Conservation (phyloP, 2,329 filamentous ascomycete genomes). For the Trichoderma oligosporum region DNA sequence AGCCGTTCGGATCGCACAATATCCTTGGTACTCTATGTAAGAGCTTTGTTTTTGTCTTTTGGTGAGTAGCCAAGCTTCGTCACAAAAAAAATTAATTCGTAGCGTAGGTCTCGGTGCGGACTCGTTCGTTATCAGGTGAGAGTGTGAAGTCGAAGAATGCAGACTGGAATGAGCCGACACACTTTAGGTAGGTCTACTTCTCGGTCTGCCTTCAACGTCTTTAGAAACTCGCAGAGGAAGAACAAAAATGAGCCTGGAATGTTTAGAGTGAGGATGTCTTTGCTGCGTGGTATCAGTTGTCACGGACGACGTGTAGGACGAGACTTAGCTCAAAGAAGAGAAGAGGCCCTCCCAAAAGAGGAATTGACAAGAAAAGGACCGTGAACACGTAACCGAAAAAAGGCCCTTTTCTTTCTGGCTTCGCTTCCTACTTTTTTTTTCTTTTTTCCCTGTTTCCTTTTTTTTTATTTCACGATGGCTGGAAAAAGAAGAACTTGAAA, state of each 20-base stretch:
- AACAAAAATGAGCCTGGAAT: conserved; percentile 13
- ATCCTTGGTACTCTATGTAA: background rate
- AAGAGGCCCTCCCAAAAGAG: conserved; percentile 7
- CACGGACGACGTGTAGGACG: conserved; percentile 15
- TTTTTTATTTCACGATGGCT: conserved; percentile 11
- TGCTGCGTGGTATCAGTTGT: conserved; percentile 18
- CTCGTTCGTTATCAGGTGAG: background rate
- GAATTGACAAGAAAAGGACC: conserved; percentile 1
- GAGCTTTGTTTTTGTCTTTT: background rate
- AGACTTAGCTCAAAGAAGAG: conserved; percentile 19
- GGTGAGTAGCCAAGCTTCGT: background rate
- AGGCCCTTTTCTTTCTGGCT: background rate
- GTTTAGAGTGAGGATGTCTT: conserved; percentile 15
- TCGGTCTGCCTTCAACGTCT: background rate
- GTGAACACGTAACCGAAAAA: conserved; percentile 3
- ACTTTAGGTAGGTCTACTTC: background rate
- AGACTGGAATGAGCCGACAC: conserved; percentile 12
- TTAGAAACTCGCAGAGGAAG: background rate
- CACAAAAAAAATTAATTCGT: background rate
- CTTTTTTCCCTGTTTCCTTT: background rate
- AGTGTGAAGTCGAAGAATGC: background rate
- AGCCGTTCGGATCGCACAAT: background rate
- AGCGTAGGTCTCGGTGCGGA: background rate
- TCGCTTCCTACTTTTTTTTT: background rate
- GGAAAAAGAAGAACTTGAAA: conserved; percentile 2